Base-by-base conservation (phyloP, 2,329 filamentous ascomycete genomes). In the Neofusicoccum umdonicola region DNA sequence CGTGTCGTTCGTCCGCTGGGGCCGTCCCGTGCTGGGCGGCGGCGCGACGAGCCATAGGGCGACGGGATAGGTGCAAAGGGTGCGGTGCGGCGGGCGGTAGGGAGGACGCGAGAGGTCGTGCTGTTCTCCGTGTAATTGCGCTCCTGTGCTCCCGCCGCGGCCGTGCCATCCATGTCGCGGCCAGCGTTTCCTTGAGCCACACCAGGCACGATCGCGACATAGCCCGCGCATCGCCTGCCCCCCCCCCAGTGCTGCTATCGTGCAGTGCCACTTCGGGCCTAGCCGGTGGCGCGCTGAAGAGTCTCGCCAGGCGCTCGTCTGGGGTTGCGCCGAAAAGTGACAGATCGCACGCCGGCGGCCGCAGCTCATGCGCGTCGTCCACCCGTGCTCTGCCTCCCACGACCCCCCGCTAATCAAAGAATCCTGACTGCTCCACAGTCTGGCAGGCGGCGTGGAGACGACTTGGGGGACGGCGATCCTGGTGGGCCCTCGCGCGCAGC, bases 401-500 rank as follows among this genome's bases (percentile, higher is more conserved):
- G 8, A 54, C 45, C 61, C 61, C 27, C 61, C 61, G 61, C 50
- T 45, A 45, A 45, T 39, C 47, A 63, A 48, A 17, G 58, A 51
- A 62, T 62, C 58, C 58, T 51, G 44, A 44, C 57, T 37, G 57
- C 57, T 61, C 57, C 57, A 39, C 57, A 41, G 56, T 9, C 37
- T 22, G 47, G 19, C 19, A 50, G 47, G 47, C 47, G 42, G 54
- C 54, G 54, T 45, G 54, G 54, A 58, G 54, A 45, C 54, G 52
- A 62, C 35, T 62, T 62, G 41, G 58, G 58, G 58, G 45, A 51
- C 35, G 58, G 44, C 58, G 58, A 62, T 62, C 58, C 44, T 62
- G 45, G 44, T 51, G 58, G 58, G 58, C 47, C 54, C 27, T 60
- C 56, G 42, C 6, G 27, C 27, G 27, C 27, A 31, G 27, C 27